Evolutionary conservation across 441 rosid species (phyloP).

Genomic region (Biscutella auriculata): DNA sequence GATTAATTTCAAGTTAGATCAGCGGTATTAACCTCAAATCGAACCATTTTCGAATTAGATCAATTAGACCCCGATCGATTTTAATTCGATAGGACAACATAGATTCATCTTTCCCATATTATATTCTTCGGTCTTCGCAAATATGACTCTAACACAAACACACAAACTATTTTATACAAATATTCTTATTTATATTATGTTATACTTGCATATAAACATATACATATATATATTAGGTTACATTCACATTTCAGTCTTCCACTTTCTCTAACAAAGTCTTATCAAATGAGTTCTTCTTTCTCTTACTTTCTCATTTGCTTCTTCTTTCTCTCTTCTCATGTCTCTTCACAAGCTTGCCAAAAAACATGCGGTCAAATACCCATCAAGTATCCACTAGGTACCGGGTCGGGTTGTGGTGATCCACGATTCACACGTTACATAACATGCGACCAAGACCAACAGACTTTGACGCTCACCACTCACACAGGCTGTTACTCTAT

Average conservation of each 20-base stretch:
- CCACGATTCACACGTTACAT: background rate
- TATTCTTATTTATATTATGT: too few species aligned
- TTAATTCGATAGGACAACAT: too few species aligned
- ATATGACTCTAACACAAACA: background rate
- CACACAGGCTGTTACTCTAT: conserved; percentile 74
- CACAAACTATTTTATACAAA: background rate
- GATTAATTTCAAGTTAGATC: too few species aligned
- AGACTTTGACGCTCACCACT: conserved; percentile 49
- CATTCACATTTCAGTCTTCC: background rate
- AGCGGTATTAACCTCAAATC: too few species aligned
- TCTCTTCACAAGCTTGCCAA: conserved; percentile 56
- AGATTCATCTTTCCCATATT: too few species aligned
- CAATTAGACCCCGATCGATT: too few species aligned
- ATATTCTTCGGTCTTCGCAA: too few species aligned
- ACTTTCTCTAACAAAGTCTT: background rate
- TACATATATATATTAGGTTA: background rate
- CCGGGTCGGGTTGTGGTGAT: too few species aligned
- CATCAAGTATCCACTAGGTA: conserved; percentile 1
- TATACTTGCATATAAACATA: background rate
- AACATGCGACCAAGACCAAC: conserved; percentile 39
- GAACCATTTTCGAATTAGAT: too few species aligned
- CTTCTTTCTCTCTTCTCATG: conserved; percentile 24
- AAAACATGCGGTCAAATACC: conserved; percentile 50
- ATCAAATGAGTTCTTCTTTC: conserved; percentile 9
- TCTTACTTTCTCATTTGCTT: background rate